Conservation (phyloP, 2,329 filamentous ascomycete species). For the Dothidotthia symphoricarpi region DNA sequence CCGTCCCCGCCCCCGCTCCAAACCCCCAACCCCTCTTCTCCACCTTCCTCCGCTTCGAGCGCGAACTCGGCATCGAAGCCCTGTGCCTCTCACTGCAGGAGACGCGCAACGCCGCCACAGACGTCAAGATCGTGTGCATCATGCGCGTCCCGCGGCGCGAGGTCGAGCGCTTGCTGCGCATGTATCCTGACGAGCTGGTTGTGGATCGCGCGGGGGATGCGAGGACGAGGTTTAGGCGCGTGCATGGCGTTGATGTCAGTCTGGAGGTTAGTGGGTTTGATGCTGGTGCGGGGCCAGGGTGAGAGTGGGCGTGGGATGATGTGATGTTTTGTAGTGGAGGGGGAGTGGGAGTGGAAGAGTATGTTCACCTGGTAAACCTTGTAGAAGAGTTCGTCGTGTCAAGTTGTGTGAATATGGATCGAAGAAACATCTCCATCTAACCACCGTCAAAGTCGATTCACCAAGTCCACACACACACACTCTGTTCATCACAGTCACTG, state of each 20-base stretch:
- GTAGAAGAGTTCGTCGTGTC: too few relatives aligned
- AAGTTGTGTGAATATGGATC: too few relatives aligned
- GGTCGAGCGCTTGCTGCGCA: conserved; percentile 49
- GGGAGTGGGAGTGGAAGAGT: neutral
- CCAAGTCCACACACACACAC: too few relatives aligned
- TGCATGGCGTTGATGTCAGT: conserved; percentile 35
- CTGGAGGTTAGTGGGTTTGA: conserved; percentile 35
- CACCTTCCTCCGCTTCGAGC: conserved; percentile 38
- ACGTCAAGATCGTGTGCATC: conserved; percentile 41
- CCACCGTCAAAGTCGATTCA: too few relatives aligned
- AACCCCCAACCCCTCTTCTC: conserved; percentile 17
- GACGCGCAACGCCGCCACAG: conserved; percentile 17
- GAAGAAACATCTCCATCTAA: too few relatives aligned
- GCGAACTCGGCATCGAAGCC: conserved; percentile 37
- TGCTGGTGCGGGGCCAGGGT: too few relatives aligned
- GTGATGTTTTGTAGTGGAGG: too few relatives aligned
- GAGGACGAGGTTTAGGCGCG: conserved; percentile 31
- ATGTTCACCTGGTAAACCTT: too few relatives aligned
- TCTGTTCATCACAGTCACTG: too few relatives aligned
- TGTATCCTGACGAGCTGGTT: conserved; percentile 55
- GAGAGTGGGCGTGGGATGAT: too few relatives aligned
- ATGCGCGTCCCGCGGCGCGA: conserved; percentile 42
- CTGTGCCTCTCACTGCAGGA: conserved; percentile 37
- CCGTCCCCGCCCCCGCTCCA: conserved; percentile 1
- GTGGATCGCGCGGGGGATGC: conserved; percentile 35